Evolutionary conservation across 2,329 filamentous ascomycete genomes (phyloP).

Genomic region (Pezicula radicicola): DNA sequence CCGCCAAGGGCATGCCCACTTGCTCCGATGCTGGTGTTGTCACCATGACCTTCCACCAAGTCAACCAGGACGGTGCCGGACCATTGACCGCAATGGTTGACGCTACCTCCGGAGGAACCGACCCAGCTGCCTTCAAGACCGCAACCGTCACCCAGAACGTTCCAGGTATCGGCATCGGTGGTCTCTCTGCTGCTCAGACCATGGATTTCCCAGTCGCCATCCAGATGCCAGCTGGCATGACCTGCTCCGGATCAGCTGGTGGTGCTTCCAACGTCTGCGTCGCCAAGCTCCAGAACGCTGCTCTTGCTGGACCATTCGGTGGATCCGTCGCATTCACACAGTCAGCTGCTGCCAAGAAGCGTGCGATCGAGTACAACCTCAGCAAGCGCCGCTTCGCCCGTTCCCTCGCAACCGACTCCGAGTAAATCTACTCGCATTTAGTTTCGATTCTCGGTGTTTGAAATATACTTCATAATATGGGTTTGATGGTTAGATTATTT

Average conservation of each 20-base stretch:
- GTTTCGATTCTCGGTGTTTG: background rate
- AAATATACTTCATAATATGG: background rate
- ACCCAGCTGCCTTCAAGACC: constrained; percentile 55
- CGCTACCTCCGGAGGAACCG: constrained; percentile 59
- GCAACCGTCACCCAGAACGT: constrained; percentile 59
- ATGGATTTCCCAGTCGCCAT: constrained; percentile 64
- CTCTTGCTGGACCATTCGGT: constrained; percentile 63
- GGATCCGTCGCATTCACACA: constrained; percentile 65
- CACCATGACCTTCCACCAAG: constrained; percentile 64
- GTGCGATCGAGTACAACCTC: constrained; percentile 52
- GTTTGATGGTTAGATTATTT: background rate
- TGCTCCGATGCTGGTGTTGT: constrained; percentile 57
- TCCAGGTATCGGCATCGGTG: constrained; percentile 53
- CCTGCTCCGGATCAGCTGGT: constrained; percentile 56
- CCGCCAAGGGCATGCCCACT: constrained; percentile 48
- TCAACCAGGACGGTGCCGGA: constrained; percentile 70
- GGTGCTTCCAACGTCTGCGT: constrained; percentile 62
- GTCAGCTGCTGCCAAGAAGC: constrained; percentile 54
- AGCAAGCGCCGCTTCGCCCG: constrained; percentile 32
- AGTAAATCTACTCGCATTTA: constrained; percentile 10
- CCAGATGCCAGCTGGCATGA: constrained; percentile 66
- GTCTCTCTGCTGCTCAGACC: constrained; percentile 55
- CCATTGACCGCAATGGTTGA: constrained; percentile 60
- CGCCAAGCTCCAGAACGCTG: constrained; percentile 59
- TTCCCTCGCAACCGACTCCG: constrained; percentile 11